Conservation (phyloP, 345 rosid genomes). For the Iberis pinnata region DNA sequence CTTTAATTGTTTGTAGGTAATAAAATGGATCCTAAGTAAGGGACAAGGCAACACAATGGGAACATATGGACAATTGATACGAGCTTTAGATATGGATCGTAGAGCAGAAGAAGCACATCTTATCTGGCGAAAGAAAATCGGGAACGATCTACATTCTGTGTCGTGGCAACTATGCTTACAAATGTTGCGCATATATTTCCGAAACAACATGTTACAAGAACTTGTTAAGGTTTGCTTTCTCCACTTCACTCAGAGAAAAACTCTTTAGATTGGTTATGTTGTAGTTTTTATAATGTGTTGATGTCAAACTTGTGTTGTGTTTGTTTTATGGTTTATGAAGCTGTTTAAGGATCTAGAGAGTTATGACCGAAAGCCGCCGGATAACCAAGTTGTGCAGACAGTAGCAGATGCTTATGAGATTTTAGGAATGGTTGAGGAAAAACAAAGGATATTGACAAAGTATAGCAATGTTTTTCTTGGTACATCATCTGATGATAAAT, state of each 20-base stretch:
- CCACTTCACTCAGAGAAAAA: not conserved
- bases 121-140: slow-evolving; percentile 72
- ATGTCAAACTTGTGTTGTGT: slow-evolving; percentile 8
- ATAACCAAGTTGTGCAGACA: slow-evolving; percentile 58
- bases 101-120: slow-evolving; percentile 83
- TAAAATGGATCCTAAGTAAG: slow-evolving; percentile 98
- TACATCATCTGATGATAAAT: slow-evolving; percentile 21
- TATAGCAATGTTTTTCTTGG: slow-evolving; percentile 45
- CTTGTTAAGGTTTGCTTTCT: slow-evolving; percentile 54
- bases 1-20: slow-evolving; percentile 45
- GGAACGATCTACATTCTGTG: slow-evolving; percentile 75
- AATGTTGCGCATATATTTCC: slow-evolving; percentile 71
- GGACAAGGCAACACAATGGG: slow-evolving; percentile 94
- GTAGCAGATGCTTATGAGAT: slow-evolving; percentile 78
- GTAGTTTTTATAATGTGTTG: not conserved
- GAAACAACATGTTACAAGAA: slow-evolving; percentile 72
- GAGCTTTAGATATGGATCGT: slow-evolving; percentile 82
- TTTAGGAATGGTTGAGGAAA: slow-evolving; percentile 59
- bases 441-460: slow-evolving; percentile 51
- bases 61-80: slow-evolving; percentile 59
- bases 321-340: slow-evolving; percentile 32
- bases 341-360: slow-evolving; percentile 81
- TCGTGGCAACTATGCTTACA: slow-evolving; percentile 75
- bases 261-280: not conserved
- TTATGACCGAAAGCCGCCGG: slow-evolving; percentile 73